These are phyloP conservation scores for Tylopilus cervinicoccineus DNA, from an alignment of 768 basidiomycete species.

Conservation along the genomic window DNA sequence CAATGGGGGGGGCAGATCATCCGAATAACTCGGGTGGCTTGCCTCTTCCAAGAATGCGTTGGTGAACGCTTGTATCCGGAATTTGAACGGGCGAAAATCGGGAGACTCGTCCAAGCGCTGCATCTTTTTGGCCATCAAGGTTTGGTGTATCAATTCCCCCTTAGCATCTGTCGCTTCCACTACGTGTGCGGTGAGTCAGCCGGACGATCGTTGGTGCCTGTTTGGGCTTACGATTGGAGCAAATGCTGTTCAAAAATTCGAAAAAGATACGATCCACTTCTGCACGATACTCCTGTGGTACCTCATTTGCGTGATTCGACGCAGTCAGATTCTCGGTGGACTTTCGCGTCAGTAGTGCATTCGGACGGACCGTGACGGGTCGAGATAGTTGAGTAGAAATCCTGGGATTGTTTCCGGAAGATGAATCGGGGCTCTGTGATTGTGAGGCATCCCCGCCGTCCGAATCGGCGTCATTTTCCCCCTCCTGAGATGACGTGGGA, in stretches of 20 bases:
- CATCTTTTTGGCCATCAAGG: conserved; percentile 99
- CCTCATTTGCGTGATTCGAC: conserved; percentile 49
- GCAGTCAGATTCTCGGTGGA: conserved; percentile 27
- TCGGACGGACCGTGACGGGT: conserved; percentile 10
- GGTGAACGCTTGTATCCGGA: conserved; percentile 97
- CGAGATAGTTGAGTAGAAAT: conserved; percentile 24
- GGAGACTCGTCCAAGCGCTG: conserved; percentile 92
- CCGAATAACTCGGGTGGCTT: conserved; percentile 17
- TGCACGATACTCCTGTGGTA: conserved; percentile 74
- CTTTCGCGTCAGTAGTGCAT: conserved; percentile 11
- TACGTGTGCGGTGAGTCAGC: conserved; percentile 33
- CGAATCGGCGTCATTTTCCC: conserved; percentile 47
- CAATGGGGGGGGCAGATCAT: conserved; percentile 2
- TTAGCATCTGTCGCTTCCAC: conserved; percentile 93
- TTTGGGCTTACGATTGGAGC: conserved; percentile 76
- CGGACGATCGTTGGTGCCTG: conserved; percentile 5
- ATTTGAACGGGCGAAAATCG: conserved; percentile 98
- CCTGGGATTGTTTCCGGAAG: conserved; percentile 22
- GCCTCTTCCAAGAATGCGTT: conserved; percentile 93
- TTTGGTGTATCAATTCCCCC: conserved; percentile 96
- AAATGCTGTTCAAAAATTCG: conserved; percentile 80
- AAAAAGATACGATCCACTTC: conserved; percentile 91
- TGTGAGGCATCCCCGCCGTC: conserved; percentile 35
- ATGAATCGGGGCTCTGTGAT: conserved; percentile 31
- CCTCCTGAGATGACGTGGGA: conserved; percentile 43